A percentile compares a stretch with the other conserved stretches of the same genome.
phyloP scores from a whole-genome alignment of 768 basidiomycete species.

The Brasilioporus rufonigricans region DNA sequence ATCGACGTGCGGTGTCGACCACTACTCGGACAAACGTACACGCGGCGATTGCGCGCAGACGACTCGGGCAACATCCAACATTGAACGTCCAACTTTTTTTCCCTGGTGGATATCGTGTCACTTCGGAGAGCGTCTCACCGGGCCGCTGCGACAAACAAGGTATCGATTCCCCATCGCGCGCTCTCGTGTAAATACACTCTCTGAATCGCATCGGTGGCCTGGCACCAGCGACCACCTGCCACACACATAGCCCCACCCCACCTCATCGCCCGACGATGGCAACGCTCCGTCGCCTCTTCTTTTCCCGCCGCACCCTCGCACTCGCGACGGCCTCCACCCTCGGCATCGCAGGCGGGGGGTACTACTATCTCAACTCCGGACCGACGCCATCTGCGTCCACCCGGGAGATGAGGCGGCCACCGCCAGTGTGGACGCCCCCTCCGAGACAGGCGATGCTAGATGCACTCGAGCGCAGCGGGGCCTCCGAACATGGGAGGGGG shows the following conservation, averaged over 20 bases:
- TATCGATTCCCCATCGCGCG: no score
- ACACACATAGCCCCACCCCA: neutral
- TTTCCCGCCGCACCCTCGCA: conserved; percentile 56
- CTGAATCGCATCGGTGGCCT: neutral
- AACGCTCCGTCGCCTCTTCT: conserved; percentile 31
- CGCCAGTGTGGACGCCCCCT: conserved; percentile 78
- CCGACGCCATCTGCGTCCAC: conserved; percentile 58
- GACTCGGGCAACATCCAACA: neutral
- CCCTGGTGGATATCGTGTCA: neutral
- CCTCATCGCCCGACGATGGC: neutral
- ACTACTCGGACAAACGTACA: no score
- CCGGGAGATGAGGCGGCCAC: conserved; percentile 65
- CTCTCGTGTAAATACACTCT: neutral
- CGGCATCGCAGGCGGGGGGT: conserved; percentile 55
- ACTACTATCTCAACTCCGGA: conserved; percentile 73
- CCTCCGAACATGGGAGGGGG: neutral
- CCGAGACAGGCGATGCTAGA: conserved; percentile 63
- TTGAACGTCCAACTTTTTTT: neutral
- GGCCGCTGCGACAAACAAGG: no score
- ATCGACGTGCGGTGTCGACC: no score
- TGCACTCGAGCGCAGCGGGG: conserved; percentile 38
- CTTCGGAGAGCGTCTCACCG: neutral
- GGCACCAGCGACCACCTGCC: no score
- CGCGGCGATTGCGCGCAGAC: neutral
- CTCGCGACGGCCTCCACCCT: conserved; percentile 52